phyloP scores from a whole-genome alignment of 2,329 filamentous ascomycete genomes.

The Fusarium succisae region DNA sequence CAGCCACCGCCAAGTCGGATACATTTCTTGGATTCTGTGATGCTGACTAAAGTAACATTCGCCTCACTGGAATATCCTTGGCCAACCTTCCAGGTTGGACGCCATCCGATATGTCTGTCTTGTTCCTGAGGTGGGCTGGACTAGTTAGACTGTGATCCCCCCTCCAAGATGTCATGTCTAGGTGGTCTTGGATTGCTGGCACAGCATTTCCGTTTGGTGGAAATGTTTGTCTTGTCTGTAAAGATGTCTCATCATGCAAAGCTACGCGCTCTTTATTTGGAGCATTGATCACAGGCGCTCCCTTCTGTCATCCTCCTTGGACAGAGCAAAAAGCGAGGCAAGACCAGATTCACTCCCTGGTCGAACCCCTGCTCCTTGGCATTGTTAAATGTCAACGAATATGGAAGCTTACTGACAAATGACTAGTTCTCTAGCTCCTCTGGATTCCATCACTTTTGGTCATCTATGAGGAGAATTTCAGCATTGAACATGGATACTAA shows the following conservation, averaged over 20 bases:
- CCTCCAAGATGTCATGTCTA: neutral
- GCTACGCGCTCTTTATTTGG: slow-evolving; percentile 7
- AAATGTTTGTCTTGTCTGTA: neutral
- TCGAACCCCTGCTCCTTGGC: slow-evolving; percentile 32
- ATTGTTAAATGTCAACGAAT: slow-evolving; percentile 9
- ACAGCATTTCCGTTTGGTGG: slow-evolving; percentile 3
- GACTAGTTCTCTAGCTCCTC: neutral
- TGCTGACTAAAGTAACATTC: slow-evolving; percentile 13
- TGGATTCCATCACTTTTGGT: neutral
- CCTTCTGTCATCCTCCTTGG: neutral
- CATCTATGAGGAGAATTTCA: neutral
- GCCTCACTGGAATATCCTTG: neutral
- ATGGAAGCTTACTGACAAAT: slow-evolving; percentile 14
- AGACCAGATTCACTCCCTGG: neutral
- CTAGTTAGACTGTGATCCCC: neutral
- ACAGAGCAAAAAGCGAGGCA: slow-evolving; percentile 12
- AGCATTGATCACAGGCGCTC: neutral
- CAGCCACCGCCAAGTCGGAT: slow-evolving; percentile 26
- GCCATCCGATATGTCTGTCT: neutral
- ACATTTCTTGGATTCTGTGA: neutral
- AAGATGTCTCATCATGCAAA: slow-evolving; percentile 6
- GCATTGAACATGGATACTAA: neutral
- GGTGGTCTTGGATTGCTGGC: neutral
- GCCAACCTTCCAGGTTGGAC: neutral
- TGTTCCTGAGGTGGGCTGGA: slow-evolving; percentile 8